Evolutionary conservation across 495 filamentous ascomycete species (phyloP), one percentile per base, ranked within the genome.

Genomic region (Penicillium arizonense): DNA sequence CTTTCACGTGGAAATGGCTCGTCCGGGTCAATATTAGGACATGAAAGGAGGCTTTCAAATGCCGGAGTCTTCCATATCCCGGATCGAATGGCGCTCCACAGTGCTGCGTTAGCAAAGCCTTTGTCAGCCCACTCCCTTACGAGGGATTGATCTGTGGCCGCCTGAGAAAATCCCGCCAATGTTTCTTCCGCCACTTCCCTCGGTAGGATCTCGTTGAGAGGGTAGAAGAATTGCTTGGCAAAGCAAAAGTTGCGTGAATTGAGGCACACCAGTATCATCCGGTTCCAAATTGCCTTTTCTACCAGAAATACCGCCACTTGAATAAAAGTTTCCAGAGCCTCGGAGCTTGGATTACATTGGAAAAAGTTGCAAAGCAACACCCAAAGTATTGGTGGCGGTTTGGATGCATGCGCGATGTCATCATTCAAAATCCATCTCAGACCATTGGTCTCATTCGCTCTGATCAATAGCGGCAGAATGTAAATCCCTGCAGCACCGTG

Each of bases 291-390:
- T 7, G 20, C 20, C 18, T 41, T 41, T 23, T 41, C 2, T 3
- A 41, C 18, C 8, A 41, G 12, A 5, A 41, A 41, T 23, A 20
- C 11, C 5, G 38, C 38, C 38, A 41, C 38, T 41, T 12, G 38
- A 41, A 24, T 23, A 23, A 41, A 41, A 11, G 12, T 3, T 20
- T 24, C 11, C 38, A 9, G 7, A 23, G 38, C 38, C 20, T 41
- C 38, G 0, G 38, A 23, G 38, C 9, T 41, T 24, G 38, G 18
- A 41, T 41, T 5, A 23, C 10, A 3, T 23, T 41, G 2, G 11
- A 41, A 41, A 41, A 41, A 41, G 38, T 41, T 41, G 38, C 38
- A 41, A 41, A 41, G 38, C 38, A 41, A 24, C 10, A 41, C 38
- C 38, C 38, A 41, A 13, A 41, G 38, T 12, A 41, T 41, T 23